These are phyloP conservation scores for Mycena venus DNA, from an alignment of 768 basidiomycete species.

Conservation along the genomic window DNA sequence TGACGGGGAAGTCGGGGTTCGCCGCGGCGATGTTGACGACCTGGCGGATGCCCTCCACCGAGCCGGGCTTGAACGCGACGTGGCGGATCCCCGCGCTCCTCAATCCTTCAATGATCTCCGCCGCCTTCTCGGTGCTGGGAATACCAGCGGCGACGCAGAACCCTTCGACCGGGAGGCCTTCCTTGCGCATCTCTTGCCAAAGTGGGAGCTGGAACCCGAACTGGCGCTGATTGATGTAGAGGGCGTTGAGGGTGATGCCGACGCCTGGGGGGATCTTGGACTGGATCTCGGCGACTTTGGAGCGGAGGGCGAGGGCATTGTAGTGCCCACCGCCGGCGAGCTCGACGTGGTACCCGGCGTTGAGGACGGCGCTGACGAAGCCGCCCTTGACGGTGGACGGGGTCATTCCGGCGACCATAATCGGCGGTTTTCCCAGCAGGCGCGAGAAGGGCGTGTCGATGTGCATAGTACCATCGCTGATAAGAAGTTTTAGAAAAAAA, in stretches of 20 bases:
- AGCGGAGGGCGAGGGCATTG: constrained; percentile 87
- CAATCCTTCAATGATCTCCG: constrained; percentile 92
- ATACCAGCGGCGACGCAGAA: constrained; percentile 99
- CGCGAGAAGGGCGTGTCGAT: constrained; percentile 98
- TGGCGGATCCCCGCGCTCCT: constrained; percentile 92
- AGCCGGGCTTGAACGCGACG: constrained; percentile 98
- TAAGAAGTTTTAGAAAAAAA: neutral
- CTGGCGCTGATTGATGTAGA: constrained; percentile 98
- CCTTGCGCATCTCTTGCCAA: constrained; percentile 97
- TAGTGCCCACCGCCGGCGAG: constrained; percentile 99
- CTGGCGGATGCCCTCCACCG: constrained; percentile 97
- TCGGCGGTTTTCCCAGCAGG: constrained; percentile 94
- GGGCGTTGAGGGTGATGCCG: constrained; percentile 92
- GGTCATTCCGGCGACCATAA: constrained; percentile 99
- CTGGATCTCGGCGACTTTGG: constrained; percentile 95
- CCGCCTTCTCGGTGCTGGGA: constrained; percentile 96
- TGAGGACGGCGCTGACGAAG: constrained; percentile 92
- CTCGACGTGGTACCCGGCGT: constrained; percentile 96
- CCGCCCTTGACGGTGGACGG: constrained; percentile 96
- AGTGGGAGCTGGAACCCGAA: constrained; percentile 97
- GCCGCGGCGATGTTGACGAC: constrained; percentile 95
- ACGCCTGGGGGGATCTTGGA: constrained; percentile 86
- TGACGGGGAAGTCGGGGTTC: constrained; percentile 96
- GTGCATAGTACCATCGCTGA: constrained; percentile 92
- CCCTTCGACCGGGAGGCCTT: constrained; percentile 97